Evolutionary conservation across 805 yeast genomes (phyloP).

Genomic region (Geotrichum ghanense): DNA sequence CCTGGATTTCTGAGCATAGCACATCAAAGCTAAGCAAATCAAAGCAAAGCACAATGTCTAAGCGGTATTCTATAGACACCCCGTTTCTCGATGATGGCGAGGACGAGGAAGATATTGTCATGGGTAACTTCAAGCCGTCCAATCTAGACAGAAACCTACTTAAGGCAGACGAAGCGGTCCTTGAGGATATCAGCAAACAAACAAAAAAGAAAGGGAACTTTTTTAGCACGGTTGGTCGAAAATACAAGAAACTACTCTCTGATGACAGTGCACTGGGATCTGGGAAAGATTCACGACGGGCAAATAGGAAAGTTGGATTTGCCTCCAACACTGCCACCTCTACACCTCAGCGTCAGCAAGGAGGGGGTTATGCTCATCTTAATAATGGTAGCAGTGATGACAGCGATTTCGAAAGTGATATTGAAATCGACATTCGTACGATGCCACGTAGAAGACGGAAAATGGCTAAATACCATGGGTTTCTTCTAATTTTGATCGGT

Average conservation of each 20-base stretch:
- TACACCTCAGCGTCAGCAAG: neutral
- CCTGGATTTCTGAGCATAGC: too few relatives aligned
- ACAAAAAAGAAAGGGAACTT: neutral
- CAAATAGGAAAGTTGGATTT: neutral
- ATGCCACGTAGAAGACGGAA: neutral
- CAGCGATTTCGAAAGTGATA: conserved; percentile 2
- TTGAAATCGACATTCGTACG: conserved; percentile 1
- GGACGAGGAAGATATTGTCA: conserved; percentile 1
- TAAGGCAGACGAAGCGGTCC: neutral
- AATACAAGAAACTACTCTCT: neutral
- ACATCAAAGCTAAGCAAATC: too few relatives aligned
- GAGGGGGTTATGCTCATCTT: neutral
- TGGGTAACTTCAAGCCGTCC: neutral
- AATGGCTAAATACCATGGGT: neutral
- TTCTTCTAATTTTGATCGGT: neutral
- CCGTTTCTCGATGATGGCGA: neutral
- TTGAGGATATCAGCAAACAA: neutral
- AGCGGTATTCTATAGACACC: neutral
- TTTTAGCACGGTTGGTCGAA: neutral
- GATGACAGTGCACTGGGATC: neutral
- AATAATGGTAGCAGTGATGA: neutral
- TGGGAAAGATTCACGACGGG: neutral
- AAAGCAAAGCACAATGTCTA: neutral
- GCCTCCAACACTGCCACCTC: neutral
- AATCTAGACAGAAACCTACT: neutral